These are phyloP conservation scores for Diaporthe helianthi DNA, from an alignment of 2,329 filamentous ascomycete species.

Conservation along the genomic window DNA sequence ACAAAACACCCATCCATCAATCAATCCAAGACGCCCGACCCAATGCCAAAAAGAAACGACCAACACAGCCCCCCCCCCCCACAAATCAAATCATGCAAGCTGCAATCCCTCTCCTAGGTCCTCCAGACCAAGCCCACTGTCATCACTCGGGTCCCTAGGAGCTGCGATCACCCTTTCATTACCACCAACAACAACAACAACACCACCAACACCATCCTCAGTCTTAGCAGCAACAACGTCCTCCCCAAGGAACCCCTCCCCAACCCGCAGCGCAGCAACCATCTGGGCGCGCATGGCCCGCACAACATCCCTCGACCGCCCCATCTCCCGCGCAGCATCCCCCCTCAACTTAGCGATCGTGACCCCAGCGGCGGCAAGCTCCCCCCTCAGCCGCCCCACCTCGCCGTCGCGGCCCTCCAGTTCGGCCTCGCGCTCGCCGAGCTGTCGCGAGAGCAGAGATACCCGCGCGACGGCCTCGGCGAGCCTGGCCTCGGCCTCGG, in stretches of 20 bases:
- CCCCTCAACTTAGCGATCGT: background rate
- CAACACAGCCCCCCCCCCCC: too few relatives aligned
- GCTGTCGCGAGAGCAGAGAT: background rate
- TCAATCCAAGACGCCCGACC: background rate
- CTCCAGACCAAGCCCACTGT: slow-evolving; percentile 11
- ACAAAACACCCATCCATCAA: too few relatives aligned
- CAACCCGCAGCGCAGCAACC: slow-evolving; percentile 23
- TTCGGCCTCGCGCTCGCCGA: background rate
- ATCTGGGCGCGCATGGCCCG: slow-evolving; percentile 26
- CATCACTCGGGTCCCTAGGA: background rate
- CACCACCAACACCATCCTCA: background rate
- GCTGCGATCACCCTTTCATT: too few relatives aligned
- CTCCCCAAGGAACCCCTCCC: slow-evolving; percentile 30
- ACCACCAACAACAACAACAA: background rate
- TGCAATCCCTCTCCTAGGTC: too few relatives aligned
- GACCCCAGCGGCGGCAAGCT: background rate
- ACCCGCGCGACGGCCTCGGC: background rate
- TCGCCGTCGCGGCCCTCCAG: background rate
- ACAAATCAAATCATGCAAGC: background rate
- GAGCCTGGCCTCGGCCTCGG: background rate
- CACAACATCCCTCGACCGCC: slow-evolving; percentile 13
- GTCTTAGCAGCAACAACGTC: background rate
- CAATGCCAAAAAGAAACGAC: slow-evolving; percentile 4
- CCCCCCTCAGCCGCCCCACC: background rate
- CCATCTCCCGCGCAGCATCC: background rate